Evolutionary conservation across 257 asterid species (phyloP), one percentile per base, ranked within the genome.

Genomic region (Phtheirospermum japonicum): DNA sequence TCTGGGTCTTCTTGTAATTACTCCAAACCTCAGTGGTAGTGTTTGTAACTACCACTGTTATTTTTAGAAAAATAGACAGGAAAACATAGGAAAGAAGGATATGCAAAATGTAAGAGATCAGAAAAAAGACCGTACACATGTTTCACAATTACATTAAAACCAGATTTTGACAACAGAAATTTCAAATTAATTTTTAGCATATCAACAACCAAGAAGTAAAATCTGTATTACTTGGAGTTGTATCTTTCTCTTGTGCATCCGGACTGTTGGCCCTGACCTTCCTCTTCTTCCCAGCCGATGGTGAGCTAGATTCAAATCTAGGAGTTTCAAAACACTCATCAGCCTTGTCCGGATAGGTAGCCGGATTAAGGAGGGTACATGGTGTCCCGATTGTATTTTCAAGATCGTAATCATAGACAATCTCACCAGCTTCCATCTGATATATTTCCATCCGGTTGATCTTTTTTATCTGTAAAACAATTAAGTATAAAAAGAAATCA

Each of bases 361-460:
- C 19, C 3, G 73, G 77, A 53, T 26, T 17, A 37, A 43, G 16
- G 8, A 71, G 60, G 58, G 31, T 46, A 32, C 30, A 32, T 12
- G 61, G 20, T 48, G 75, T 37, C 51, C 53, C 74, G 16, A 26
- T 40, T 9, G 40, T n/a, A 31, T 26, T n/a, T 14, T 59, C 79
- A 36, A 12, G 49, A 60, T 31, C 10, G 49, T 64, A 59, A 53
- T 62, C 75, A 50, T 16, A 33, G 18, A 64, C 81, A 70, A 77
- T 18, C 68, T 64, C 70, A n/a, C 70, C 79, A 57, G 81, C 73
- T 75, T 81, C 86, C 80, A 80, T 77, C 57, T 61, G 56, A 49
- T 63, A 28, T 42, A 64, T 6, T 48, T 62, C 20, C 65, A 56
- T n/a, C n/a, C n/a, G n/a, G n/a, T n/a, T n/a, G n/a, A n/a, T n/a